Percentiles rank a stretch among this genome's conserved stretches.
Evolutionary conservation across 2,329 filamentous ascomycete genomes (phyloP).

Genomic region (Pseudogymnoascus sp.): DNA sequence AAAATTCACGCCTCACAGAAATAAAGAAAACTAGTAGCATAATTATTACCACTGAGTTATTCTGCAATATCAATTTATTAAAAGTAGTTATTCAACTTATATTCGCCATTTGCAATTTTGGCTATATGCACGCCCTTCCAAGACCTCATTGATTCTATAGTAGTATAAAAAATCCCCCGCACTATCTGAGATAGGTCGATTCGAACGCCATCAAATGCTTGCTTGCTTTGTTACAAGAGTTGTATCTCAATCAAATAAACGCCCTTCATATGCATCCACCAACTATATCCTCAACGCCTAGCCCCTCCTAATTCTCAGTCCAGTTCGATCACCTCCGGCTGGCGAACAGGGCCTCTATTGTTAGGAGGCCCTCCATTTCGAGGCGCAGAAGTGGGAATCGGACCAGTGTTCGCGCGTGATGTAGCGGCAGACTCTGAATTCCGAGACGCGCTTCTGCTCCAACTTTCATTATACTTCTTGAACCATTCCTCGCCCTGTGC

Average conservation of each 20-base stretch:
- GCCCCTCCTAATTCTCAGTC: not conserved
- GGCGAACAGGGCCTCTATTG: not conserved
- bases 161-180: not conserved
- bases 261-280: not conserved
- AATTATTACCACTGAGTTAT: not conserved
- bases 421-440: not conserved
- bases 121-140: not conserved
- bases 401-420: not conserved
- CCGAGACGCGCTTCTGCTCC: conserved; percentile 8
- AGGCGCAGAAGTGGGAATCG: not conserved
- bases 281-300: not conserved
- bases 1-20: not conserved
- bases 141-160: not conserved
- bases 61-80: not conserved
- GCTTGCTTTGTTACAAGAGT: conserved; percentile 8
- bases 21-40: not conserved
- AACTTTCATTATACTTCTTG: conserved; percentile 19
- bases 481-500: conserved; percentile 27
- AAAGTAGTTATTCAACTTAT: not conserved
- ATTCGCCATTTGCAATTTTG: not conserved
- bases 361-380: not conserved
- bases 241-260: conserved; percentile 1
- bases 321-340: conserved; percentile 1
- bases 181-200: conserved; percentile 1
- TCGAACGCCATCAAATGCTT: conserved; percentile 5